Base-by-base conservation (phyloP, 73 alveolate genomes). In the Paraurostyla sp. region DNA sequence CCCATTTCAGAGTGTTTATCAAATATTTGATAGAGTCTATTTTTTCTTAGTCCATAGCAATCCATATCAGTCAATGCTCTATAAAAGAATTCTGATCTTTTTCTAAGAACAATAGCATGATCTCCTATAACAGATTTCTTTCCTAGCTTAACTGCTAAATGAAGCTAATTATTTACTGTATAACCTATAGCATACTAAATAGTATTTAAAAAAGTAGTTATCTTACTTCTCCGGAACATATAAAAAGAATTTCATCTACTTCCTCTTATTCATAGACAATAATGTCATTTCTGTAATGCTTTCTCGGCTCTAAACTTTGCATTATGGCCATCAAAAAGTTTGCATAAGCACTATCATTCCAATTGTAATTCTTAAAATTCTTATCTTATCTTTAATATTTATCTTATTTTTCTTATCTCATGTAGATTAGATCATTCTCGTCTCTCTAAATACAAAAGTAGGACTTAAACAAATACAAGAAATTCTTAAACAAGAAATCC, bases 111-210 rank as follows among this genome's bases (percentile, higher is more conserved):
- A 27, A 60, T 46, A 41, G 80, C 62, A 32, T 45, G 33, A 38
- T 83, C 92, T 0, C 92, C 92, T 30, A 83, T 83, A 15, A 83
- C 82, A 0, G 92, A 58, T 46, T 62, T 62, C 23, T 45, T 30
- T 20, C 92, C 92, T 49, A 83, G 33, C 40, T 42, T 42, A 9
- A 40, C 33, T 1, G 84, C 81, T 7, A 62, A 11, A 42, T 83
- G 45, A 25, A 33, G 23, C 60, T 38, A 25, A 32, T 43, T 45
- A 60, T 62, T 42, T n/a, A 83, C 23, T 27, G 22, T 13, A 49
- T 62, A 83, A 23, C 92, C 92, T 4, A 83, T 62, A 3, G 71
- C 86, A 83, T 78, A 78, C 68, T n/a, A n/a, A n/a, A n/a, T n/a
- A n/a, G n/a, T n/a, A n/a, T n/a, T n/a, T n/a, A n/a, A n/a, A n/a